These are phyloP conservation scores for Coccinonectria pachysandricola DNA, from an alignment of 2,329 filamentous ascomycete species.

Conservation along the genomic window DNA sequence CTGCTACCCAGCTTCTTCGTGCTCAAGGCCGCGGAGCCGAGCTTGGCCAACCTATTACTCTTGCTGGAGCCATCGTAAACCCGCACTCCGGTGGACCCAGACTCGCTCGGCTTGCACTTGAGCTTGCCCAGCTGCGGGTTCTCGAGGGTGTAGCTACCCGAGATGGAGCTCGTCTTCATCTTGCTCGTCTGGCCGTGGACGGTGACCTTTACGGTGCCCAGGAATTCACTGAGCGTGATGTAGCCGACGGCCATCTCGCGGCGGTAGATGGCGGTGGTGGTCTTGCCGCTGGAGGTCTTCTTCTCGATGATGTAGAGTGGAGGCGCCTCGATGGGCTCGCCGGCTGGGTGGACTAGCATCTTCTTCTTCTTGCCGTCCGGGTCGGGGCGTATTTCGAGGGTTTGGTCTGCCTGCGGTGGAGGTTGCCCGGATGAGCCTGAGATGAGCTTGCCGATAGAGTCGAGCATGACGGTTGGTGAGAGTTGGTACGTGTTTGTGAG, in stretches of 20 bases:
- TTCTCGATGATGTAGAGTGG: conserved; percentile 13
- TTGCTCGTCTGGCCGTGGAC: conserved; percentile 12
- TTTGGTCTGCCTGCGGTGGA: too few relatives aligned
- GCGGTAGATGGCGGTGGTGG: conserved; percentile 9
- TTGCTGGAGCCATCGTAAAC: conserved; percentile 9
- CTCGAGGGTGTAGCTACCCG: conserved; percentile 9
- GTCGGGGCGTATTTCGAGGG: too few relatives aligned
- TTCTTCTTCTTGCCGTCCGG: too few relatives aligned
- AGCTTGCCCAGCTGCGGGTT: conserved; percentile 13
- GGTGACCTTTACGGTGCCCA: conserved; percentile 8
- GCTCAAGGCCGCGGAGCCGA: conserved; percentile 7
- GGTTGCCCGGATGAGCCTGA: too few relatives aligned
- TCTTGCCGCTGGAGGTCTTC: conserved; percentile 6
- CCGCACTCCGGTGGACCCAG: conserved; percentile 8
- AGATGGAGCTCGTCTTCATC: conserved; percentile 8
- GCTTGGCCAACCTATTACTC: conserved; percentile 11
- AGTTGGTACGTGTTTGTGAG: too few relatives aligned
- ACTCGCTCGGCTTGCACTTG: conserved; percentile 17
- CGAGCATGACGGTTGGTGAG: too few relatives aligned
- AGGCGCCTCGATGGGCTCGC: conserved; percentile 6
- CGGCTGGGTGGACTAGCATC: too few relatives aligned
- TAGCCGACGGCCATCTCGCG: conserved; percentile 11
- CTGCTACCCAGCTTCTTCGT: conserved; percentile 7
- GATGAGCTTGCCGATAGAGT: too few relatives aligned
- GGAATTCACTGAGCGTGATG: conserved; percentile 10